Evolutionary conservation across 805 yeast species (phyloP), one percentile per base, ranked within the genome.

Genomic region (Candida maris): DNA sequence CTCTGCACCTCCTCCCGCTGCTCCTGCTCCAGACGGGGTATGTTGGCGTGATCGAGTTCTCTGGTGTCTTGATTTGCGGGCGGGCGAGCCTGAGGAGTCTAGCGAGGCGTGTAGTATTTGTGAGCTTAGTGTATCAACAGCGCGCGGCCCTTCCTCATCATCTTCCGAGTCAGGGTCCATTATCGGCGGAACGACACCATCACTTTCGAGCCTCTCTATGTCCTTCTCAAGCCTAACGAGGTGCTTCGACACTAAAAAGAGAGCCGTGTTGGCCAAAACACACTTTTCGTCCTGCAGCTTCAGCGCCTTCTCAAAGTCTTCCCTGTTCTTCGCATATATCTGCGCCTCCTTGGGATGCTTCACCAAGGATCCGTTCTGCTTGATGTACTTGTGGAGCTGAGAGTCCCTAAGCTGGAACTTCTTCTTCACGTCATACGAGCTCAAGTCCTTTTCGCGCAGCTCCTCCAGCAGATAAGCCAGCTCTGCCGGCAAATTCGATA

Each of bases 401-500:
- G 74, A 68, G 53, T 91, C 97, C 46, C 81, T 72, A 39, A 77
- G 79, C 48, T 73, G 79, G 44, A 79, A 73, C 48, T 83, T 74
- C 52, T 76, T 77, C 38, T 85, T 70, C 6, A 75, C 68, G 38
- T 85, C 94, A 50, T 75, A 74, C 19, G 81, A 65, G 49, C 74
- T 76, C 26, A 68, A 51, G 55, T 91, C 97, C 41, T 81, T 76
- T 25, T 69, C 73, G 34, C 81, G 73, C 24, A 91, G 71, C 59
- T 93, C 97, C 35, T 84, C 84, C 32, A 91, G 64, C 24, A 87
- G 64, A 52, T 84, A 86, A 36, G 81, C 81, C 29, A 91, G 72
- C 60, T 91, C 98, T 4, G 86, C 79, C 17, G 96, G 96, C 29
- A 93, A 70, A 50, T 89, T 91, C 8, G 91, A 78, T 28, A 91